Evolutionary conservation across 345 rosid genomes (phyloP).

Genomic region (Citrus hindsii): DNA sequence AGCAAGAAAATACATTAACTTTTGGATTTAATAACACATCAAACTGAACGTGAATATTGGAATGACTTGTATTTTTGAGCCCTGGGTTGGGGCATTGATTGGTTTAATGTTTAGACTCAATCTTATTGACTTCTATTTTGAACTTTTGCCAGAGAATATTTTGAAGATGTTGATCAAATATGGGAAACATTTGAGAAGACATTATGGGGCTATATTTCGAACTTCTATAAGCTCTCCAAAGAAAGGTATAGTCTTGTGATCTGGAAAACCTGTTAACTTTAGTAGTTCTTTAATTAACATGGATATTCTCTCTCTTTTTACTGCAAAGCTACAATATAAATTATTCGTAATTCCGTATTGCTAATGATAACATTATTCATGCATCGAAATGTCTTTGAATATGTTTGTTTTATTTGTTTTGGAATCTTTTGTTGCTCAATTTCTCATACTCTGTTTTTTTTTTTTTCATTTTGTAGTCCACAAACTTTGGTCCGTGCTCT

Average conservation of each 20-base stretch:
- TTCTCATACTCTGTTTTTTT: conserved; percentile 3
- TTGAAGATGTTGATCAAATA: conserved; percentile 93
- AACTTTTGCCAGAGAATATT: conserved; percentile 68
- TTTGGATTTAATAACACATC: neutral
- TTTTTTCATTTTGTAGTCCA: conserved; percentile 66
- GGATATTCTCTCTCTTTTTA: neutral
- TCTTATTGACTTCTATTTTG: conserved; percentile 14
- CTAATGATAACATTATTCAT: neutral
- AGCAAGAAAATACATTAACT: neutral
- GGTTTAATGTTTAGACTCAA: conserved; percentile 11
- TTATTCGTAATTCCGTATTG: neutral
- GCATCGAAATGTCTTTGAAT: neutral
- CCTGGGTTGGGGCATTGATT: neutral
- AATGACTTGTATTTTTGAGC: neutral
- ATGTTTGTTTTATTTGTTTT: neutral
- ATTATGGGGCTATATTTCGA: conserved; percentile 83
- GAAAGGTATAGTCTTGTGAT: conserved; percentile 61
- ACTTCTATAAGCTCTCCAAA: conserved; percentile 85
- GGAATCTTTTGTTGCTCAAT: neutral
- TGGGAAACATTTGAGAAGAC: conserved; percentile 99
- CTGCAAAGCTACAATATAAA: neutral
- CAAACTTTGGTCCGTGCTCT: conserved; percentile 97
- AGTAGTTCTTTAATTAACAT: conserved; percentile 12
- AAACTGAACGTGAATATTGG: neutral
- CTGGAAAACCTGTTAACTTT: neutral